These are phyloP conservation scores for Leccinum broughii DNA, from an alignment of 768 basidiomycete genomes.

Conservation along the genomic window DNA sequence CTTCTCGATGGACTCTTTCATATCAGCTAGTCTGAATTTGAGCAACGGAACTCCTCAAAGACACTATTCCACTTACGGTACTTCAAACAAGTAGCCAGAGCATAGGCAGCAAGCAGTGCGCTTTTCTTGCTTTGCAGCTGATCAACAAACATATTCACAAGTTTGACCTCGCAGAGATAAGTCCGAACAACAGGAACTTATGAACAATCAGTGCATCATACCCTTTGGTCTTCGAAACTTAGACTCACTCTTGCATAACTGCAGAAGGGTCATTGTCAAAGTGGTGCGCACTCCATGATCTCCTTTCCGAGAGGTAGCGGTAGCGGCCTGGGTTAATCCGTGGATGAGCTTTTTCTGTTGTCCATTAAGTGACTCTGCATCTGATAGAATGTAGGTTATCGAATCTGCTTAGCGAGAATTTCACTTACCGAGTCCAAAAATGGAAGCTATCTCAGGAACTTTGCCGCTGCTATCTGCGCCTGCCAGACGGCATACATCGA, in stretches of 20 bases:
- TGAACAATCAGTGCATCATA: neutral
- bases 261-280: conserved; percentile 24
- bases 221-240: neutral
- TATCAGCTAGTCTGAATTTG: conserved; percentile 11
- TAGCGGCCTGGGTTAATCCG: neutral
- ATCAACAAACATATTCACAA: conserved; percentile 12
- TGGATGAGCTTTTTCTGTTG: too few species aligned
- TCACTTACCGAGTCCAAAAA: too few species aligned
- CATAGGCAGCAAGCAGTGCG: conserved; percentile 25
- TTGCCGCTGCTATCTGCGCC: too few species aligned
- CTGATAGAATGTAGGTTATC: too few species aligned
- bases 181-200: conserved; percentile 8
- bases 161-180: conserved; percentile 3
- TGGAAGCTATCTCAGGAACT: too few species aligned
- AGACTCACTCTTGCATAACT: conserved; percentile 22
- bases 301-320: neutral
- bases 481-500: too few species aligned
- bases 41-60: neutral
- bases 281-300: conserved; percentile 19
- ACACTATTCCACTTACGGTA: conserved; percentile 7
- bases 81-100: conserved; percentile 18
- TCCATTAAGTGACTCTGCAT: too few species aligned
- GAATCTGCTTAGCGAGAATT: too few species aligned
- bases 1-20: conserved; percentile 10
- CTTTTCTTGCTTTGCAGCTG: conserved; percentile 19